A percentile compares a stretch with the other conserved stretches of the same genome.
Evolutionary conservation across 495 filamentous ascomycete genomes (phyloP).

Genomic region (Tetracladium setigerum): DNA sequence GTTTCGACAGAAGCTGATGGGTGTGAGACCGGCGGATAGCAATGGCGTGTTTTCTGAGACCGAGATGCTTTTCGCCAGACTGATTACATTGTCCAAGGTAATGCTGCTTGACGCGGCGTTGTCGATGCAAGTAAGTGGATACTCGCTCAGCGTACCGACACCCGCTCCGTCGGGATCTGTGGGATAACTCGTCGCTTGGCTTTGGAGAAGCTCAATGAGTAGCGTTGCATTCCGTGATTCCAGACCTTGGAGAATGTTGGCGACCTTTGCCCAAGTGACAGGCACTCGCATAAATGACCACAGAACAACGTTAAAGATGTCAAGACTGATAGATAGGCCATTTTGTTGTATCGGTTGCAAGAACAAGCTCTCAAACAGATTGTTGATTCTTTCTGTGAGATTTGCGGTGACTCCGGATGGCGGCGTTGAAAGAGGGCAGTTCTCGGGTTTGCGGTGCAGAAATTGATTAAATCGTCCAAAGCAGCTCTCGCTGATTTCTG

Average conservation of each 20-base stretch:
- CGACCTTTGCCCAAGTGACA: not conserved
- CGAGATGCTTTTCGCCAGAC: no score
- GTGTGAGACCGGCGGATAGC: no score
- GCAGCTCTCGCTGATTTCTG: no score
- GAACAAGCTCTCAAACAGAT: no score
- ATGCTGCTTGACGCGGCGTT: not conserved
- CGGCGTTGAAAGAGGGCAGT: no score
- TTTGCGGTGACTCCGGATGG: no score
- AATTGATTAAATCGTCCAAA: no score
- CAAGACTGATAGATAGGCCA: not conserved
- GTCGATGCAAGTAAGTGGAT: not conserved
- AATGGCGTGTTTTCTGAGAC: no score
- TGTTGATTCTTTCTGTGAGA: no score
- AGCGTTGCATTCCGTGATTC: slow-evolving; percentile 1
- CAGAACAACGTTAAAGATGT: not conserved
- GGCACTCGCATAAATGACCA: slow-evolving; percentile 1
- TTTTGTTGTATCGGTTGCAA: no score
- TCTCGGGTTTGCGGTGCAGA: no score
- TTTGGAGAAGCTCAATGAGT: not conserved
- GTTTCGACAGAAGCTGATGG: no score
- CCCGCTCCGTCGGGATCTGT: not conserved
- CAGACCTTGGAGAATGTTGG: not conserved
- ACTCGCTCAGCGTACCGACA: not conserved
- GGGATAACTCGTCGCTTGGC: not conserved
- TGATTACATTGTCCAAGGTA: not conserved